Evolutionary conservation across 75 land plant species (phyloP).

Genomic region (Sequoiadendron giganteum): DNA sequence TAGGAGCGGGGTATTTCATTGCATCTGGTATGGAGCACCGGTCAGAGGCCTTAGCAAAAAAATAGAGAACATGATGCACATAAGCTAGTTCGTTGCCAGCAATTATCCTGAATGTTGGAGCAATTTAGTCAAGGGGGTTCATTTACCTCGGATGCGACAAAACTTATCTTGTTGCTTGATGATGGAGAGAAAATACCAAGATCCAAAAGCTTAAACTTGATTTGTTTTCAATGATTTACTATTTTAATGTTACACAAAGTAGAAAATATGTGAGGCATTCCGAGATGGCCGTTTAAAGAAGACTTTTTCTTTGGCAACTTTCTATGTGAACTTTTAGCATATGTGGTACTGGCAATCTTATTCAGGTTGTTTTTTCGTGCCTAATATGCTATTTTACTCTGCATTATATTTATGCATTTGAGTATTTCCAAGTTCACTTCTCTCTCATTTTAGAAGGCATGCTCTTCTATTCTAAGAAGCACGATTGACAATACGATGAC

Average conservation of each 20-base stretch:
- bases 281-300: background rate
- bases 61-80: slow-evolving; percentile 20
- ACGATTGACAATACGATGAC: background rate
- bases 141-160: background rate
- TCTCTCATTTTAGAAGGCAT: background rate
- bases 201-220: background rate
- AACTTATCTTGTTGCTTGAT: background rate
- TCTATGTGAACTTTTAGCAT: background rate
- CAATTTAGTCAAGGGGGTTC: background rate
- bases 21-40: slow-evolving; percentile 58
- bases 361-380: background rate
- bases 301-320: background rate
- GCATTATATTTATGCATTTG: background rate
- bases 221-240: background rate
- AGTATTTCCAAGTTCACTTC: background rate
- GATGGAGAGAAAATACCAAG: background rate
- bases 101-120: background rate
- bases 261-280: background rate
- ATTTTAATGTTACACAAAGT: background rate
- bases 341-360: background rate
- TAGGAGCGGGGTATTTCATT: slow-evolving; percentile 69
- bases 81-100: background rate
- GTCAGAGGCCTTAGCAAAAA: slow-evolving; percentile 50
- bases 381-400: background rate
- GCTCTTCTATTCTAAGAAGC: background rate